These are phyloP conservation scores for Gryganskiella cystojenkinii DNA, from an alignment of 192 early-diverging fungal genomes.

Conservation along the genomic window DNA sequence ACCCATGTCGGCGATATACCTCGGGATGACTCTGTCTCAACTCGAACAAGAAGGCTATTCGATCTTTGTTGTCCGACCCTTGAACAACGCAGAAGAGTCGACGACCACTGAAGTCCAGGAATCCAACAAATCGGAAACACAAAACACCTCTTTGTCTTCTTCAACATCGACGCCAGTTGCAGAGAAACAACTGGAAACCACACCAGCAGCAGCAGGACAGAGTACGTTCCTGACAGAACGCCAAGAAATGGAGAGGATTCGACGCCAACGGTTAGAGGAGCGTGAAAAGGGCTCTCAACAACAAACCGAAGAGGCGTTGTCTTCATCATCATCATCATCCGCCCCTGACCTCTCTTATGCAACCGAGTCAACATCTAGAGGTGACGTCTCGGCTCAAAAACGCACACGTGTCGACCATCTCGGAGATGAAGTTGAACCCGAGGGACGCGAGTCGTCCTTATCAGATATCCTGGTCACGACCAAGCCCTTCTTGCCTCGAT, in stretches of 20 bases:
- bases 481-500: slow-evolving; percentile 29
- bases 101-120: background rate
- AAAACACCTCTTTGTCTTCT: background rate
- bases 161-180: background rate
- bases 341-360: background rate
- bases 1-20: slow-evolving; percentile 76
- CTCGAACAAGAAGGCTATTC: slow-evolving; percentile 58
- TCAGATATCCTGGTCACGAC: slow-evolving; percentile 19
- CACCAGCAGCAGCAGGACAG: background rate
- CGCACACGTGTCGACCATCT: slow-evolving; percentile 7
- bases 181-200: background rate
- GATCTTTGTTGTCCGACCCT: slow-evolving; percentile 54
- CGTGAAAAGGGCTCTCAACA: slow-evolving; percentile 21
- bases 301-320: background rate
- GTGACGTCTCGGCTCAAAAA: background rate
- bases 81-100: background rate
- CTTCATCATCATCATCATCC: background rate
- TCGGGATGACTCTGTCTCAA: slow-evolving; percentile 65
- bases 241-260: slow-evolving; percentile 45
- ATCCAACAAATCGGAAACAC: background rate
- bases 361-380: background rate
- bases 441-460: background rate
- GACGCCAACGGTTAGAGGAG: slow-evolving; percentile 34
- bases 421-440: slow-evolving; percentile 2
- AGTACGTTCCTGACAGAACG: slow-evolving; percentile 23